Evolutionary conservation across 78 protist species (phyloP).

Genomic region (Dictyostelium purpureum): DNA sequence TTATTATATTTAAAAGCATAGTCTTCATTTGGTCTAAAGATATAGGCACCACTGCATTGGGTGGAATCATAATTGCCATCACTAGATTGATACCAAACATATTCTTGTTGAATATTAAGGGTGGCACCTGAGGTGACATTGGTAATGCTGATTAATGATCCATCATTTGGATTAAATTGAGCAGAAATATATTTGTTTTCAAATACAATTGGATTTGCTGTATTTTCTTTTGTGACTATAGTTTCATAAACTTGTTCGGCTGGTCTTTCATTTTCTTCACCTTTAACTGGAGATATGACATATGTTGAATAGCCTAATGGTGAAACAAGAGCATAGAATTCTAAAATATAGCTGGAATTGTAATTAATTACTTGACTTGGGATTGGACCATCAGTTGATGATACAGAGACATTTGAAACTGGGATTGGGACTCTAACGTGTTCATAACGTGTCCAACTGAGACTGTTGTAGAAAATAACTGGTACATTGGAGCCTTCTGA

Average conservation of each 20-base stretch:
- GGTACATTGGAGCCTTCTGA: constrained; percentile 28
- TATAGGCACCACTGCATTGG: constrained; percentile 92
- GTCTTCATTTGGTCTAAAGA: constrained; percentile 84
- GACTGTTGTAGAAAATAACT: constrained; percentile 52
- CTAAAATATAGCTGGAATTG: background rate
- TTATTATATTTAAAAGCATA: background rate
- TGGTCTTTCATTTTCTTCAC: background rate
- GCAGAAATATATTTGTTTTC: constrained; percentile 15
- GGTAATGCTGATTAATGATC: constrained; percentile 24
- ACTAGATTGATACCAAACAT: constrained; percentile 46
- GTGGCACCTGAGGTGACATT: background rate
- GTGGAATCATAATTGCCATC: constrained; percentile 7
- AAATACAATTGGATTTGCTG: constrained; percentile 3
- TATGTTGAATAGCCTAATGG: constrained; percentile 54
- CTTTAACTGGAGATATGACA: background rate
- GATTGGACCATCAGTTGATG: background rate
- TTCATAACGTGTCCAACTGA: constrained; percentile 8
- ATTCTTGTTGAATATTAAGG: constrained; percentile 39
- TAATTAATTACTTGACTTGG: background rate
- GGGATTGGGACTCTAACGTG: constrained; percentile 61
- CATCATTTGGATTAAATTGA: constrained; percentile 44
- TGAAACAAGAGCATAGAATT: constrained; percentile 5
- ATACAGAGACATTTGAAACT: background rate
- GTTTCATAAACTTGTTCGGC: background rate
- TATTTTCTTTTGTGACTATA: background rate